phyloP scores from a whole-genome alignment of 163 green algal species.

The Chloromonas sp. region DNA sequence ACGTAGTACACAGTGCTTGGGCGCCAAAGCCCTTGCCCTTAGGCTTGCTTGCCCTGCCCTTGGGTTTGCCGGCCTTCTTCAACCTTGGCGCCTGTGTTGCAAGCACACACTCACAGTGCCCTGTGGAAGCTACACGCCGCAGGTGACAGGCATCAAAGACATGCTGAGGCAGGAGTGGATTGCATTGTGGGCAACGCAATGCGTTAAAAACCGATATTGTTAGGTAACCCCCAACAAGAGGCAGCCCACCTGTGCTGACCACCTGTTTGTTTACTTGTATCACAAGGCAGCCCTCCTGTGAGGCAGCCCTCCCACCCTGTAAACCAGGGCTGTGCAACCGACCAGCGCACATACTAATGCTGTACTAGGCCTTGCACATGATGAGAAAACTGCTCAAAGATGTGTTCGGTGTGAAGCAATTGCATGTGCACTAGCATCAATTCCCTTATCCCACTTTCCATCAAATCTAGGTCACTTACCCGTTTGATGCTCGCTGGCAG shows the following conservation, averaged over 20 bases:
- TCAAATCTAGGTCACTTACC: too few relatives aligned
- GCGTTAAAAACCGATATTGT: neutral
- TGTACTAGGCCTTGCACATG: neutral
- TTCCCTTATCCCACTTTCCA: neutral
- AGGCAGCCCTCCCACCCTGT: neutral
- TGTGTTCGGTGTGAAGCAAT: neutral
- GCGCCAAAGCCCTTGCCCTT: neutral
- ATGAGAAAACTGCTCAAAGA: too few relatives aligned
- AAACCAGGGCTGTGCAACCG: neutral
- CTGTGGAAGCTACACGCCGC: too few relatives aligned
- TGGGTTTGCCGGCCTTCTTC: neutral
- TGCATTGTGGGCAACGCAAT: neutral
- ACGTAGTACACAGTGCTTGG: neutral
- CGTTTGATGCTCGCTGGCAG: neutral
- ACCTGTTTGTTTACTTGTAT: neutral
- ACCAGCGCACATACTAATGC: neutral
- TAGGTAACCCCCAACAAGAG: neutral
- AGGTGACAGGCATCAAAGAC: neutral
- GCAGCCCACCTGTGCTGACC: neutral
- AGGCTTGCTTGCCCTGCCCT: neutral
- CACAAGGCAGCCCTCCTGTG: too few relatives aligned
- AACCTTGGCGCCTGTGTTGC: neutral
- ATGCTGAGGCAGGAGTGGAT: neutral
- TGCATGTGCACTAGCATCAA: neutral
- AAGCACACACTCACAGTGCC: neutral